Evolutionary conservation across 805 yeast genomes (phyloP), one percentile per base, ranked within the genome.

Genomic region (Wickerhamiella kurtzmanii): DNA sequence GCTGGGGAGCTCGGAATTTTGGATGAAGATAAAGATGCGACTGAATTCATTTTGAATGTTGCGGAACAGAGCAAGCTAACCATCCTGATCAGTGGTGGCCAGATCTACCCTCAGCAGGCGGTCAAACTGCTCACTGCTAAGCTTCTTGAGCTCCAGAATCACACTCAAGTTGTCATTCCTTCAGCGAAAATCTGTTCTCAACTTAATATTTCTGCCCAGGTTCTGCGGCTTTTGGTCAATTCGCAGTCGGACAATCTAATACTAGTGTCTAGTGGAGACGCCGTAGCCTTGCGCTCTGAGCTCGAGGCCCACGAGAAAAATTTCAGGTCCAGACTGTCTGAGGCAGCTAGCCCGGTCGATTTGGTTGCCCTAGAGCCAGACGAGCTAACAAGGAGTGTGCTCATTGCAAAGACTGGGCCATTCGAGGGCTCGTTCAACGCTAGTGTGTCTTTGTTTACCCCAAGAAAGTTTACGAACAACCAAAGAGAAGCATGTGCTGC

Each of bases 391-490:
- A 19, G 22, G 4, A 11, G 17, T 13, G 37, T 13, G 3, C 19
- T 44, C n/a, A 6, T 42, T 4, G 11, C 22, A 4, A 9, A 16
- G 6, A 17, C n/a, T 4, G 21, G 32, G 6, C 32, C 38, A 4
- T n/a, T 38, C 25, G 22, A 40, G n/a, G 47, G 47, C 20, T 39
- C 44, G 4, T 18, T 45, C 22, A 47, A 48, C n/a, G n/a, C 21
- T 3, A 22, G 22, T 15, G 25, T 47, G 11, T 38, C 39, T 13
- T 19, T 49, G 8, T 53, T 37, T 22, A 48, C 48, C 16, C 56
- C 56, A 5, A 32, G 41, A 3, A 37, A 28, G 3, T 51, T 45
- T 36, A 45, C 41, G 35, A 44, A 46, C 13, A 25, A 22, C 15
- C 46, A 41, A 42, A 45, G 45, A 9, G 28, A 45, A 13, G 28